A percentile compares a stretch with the other conserved stretches of the same genome.
Evolutionary conservation across 768 basidiomycete species (phyloP).

Genomic region (Mycena rosella): DNA sequence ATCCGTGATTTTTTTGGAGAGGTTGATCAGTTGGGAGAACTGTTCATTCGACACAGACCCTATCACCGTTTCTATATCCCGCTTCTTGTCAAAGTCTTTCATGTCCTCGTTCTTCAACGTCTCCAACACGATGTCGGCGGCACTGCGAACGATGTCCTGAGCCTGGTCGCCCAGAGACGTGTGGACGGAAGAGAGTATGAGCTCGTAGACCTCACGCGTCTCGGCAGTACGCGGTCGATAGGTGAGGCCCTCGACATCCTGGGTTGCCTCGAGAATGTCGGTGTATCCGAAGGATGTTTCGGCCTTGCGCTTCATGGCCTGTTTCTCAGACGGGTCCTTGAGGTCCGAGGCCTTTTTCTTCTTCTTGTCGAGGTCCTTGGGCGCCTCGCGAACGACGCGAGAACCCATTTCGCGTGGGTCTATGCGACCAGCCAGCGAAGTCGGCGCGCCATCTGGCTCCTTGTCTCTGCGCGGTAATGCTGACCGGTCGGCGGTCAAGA

Average conservation of each 20-base stretch:
- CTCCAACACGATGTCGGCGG: conserved; percentile 93
- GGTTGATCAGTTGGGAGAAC: conserved; percentile 85
- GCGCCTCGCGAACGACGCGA: conserved; percentile 82
- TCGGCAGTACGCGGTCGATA: conserved; percentile 96
- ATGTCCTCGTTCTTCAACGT: conserved; percentile 87
- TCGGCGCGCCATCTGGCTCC: conserved; percentile 97
- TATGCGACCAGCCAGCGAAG: conserved; percentile 92
- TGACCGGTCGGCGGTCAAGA: conserved; percentile 91
- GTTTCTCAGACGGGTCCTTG: conserved; percentile 70
- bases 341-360: conserved; percentile 84
- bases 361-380: conserved; percentile 94
- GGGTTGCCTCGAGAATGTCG: conserved; percentile 94
- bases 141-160: conserved; percentile 94
- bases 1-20: conserved; percentile 97
- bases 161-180: conserved; percentile 92
- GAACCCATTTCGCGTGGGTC: conserved; percentile 95
- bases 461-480: conserved; percentile 88
- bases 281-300: conserved; percentile 83
- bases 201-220: conserved; percentile 94
- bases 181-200: conserved; percentile 88
- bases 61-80: conserved; percentile 86
- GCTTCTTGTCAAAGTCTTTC: conserved; percentile 98
- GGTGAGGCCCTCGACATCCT: conserved; percentile 91
- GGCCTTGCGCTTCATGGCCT: conserved; percentile 66
- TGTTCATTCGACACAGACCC: conserved; percentile 74